A percentile compares a stretch with the other conserved stretches of the same genome.
Evolutionary conservation across 768 basidiomycete species (phyloP).

Genomic region (Tulasnella calospora): DNA sequence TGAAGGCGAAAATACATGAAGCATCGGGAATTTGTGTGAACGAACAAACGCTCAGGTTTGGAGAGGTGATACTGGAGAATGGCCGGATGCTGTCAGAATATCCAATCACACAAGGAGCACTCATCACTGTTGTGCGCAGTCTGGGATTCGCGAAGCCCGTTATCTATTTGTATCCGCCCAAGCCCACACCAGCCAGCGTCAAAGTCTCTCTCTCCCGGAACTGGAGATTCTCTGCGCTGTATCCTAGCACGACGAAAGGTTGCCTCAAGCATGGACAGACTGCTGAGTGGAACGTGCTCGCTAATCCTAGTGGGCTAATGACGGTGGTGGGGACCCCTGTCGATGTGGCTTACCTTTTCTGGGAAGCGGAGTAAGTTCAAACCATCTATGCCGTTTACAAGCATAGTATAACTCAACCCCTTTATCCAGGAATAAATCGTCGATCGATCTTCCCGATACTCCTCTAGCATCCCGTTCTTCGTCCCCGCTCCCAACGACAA

Average conservation of each 20-base stretch:
- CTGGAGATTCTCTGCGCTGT: background rate
- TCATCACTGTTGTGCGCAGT: background rate
- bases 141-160: conserved; percentile 36
- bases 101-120: background rate
- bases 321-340: background rate
- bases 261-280: background rate
- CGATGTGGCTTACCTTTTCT: background rate
- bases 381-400: background rate
- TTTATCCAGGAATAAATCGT: background rate
- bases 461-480: background rate
- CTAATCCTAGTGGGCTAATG: background rate
- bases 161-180: conserved; percentile 39
- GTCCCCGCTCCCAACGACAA: background rate
- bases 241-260: background rate
- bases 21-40: background rate
- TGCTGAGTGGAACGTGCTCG: background rate
- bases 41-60: background rate
- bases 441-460: background rate
- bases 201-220: conserved; percentile 34
- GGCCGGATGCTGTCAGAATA: background rate
- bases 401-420: background rate
- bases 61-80: background rate
- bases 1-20: background rate
- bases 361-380: background rate
- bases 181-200: conserved; percentile 32